Conservation (phyloP, 148 eudicot genomes). For the Agrostemma githago region DNA sequence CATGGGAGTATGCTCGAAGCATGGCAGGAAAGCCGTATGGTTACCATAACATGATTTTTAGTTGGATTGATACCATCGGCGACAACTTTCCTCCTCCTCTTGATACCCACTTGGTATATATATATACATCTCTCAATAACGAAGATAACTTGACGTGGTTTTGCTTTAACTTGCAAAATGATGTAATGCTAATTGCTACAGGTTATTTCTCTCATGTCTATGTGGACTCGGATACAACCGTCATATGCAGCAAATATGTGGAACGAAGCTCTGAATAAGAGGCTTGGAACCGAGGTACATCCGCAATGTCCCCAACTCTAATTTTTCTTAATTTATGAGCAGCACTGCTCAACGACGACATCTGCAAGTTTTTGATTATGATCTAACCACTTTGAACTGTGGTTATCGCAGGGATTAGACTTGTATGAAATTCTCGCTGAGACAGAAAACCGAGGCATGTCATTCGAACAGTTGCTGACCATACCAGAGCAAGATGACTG, state of each 20-base stretch:
- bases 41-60: constrained; percentile 98
- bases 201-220: constrained; percentile 99
- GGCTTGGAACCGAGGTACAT: constrained; percentile 94
- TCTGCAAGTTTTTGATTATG: background rate
- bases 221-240: constrained; percentile 99
- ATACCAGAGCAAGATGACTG: constrained; percentile 97
- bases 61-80: constrained; percentile 95
- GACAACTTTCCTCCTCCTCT: constrained; percentile 98
- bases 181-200: constrained; percentile 37
- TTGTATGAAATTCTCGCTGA: constrained; percentile 71
- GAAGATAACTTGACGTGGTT: background rate
- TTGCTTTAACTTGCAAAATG: too few species aligned
- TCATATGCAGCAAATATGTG: constrained; percentile 99
- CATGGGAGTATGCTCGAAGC: constrained; percentile 94
- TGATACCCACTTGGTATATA: constrained; percentile 98
- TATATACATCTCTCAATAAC: background rate
- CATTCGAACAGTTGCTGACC: constrained; percentile 83
- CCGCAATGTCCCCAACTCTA: background rate
- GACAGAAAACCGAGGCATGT: constrained; percentile 67
- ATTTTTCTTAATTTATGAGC: too few species aligned
- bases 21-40: constrained; percentile 99
- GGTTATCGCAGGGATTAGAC: constrained; percentile 57
- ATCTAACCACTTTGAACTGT: background rate
- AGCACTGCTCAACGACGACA: background rate
- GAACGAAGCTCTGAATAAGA: constrained; percentile 95